phyloP scores from a whole-genome alignment of 169 alveolate genomes.

The Plasmodium yoelii region DNA sequence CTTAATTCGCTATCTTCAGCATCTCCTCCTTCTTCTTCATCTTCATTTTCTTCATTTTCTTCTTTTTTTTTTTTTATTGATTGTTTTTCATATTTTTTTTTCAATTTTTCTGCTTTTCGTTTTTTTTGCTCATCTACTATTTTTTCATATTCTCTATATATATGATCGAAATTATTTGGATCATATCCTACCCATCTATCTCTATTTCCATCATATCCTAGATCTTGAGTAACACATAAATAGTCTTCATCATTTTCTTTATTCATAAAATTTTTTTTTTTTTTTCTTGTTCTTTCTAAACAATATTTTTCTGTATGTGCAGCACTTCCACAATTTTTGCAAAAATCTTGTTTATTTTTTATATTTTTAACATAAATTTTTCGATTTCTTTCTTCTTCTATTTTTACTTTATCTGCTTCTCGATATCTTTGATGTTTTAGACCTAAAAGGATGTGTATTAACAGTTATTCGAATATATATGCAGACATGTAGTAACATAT shows the following conservation, averaged over 20 bases:
- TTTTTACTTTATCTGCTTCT: constrained; percentile 76
- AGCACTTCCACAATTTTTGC: constrained; percentile 99
- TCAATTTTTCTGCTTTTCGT: constrained; percentile 85
- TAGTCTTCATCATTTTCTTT: constrained; percentile 94
- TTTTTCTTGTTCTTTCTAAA: constrained; percentile 96
- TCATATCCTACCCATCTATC: constrained; percentile 98
- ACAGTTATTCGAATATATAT: not conserved
- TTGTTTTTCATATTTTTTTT: constrained; percentile 52
- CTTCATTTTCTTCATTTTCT: constrained; percentile 1
- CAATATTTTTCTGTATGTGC: constrained; percentile 98
- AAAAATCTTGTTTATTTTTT: constrained; percentile 95
- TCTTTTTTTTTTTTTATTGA: constrained; percentile 22
- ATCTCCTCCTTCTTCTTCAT: not conserved
- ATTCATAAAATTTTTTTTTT: constrained; percentile 95
- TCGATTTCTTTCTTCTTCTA: constrained; percentile 78
- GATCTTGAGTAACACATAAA: constrained; percentile 84
- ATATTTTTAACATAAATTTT: constrained; percentile 77
- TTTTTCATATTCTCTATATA: constrained; percentile 90
- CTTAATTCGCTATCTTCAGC: constrained; percentile 20
- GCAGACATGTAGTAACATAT: too few relatives aligned
- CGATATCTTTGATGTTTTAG: constrained; percentile 85
- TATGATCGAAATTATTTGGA: constrained; percentile 90
- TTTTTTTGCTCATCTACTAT: constrained; percentile 91
- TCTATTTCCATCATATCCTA: constrained; percentile 96
- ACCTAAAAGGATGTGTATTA: constrained; percentile 21